A percentile compares a stretch with the other conserved stretches of the same genome.
Evolutionary conservation across 2,329 filamentous ascomycete species (phyloP).

Genomic region (Diaporthe sp.): DNA sequence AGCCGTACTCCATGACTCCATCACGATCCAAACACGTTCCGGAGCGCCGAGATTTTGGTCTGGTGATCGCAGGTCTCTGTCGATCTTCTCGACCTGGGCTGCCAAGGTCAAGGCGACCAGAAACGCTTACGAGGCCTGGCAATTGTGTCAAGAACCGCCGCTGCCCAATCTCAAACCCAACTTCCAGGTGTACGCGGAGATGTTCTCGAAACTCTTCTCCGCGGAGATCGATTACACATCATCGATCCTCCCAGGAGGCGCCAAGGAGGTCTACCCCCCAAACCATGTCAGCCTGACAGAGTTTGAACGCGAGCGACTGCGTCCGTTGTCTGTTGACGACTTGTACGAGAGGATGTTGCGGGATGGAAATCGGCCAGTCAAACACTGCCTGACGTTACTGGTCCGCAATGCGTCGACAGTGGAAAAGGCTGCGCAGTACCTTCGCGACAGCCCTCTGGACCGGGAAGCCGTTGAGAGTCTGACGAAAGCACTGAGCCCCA

Average conservation of each 20-base stretch:
- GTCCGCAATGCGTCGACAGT: slow-evolving; percentile 62
- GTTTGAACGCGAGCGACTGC: slow-evolving; percentile 72
- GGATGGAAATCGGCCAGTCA: slow-evolving; percentile 58
- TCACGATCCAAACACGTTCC: slow-evolving; percentile 66
- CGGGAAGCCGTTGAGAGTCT: slow-evolving; percentile 27
- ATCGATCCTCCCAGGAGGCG: slow-evolving; percentile 67
- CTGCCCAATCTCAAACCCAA: slow-evolving; percentile 48
- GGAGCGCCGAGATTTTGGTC: slow-evolving; percentile 47
- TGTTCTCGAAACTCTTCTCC: slow-evolving; percentile 68
- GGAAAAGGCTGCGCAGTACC: slow-evolving; percentile 58
- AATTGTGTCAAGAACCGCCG: slow-evolving; percentile 54
- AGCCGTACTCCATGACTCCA: slow-evolving; percentile 58
- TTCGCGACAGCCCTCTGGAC: slow-evolving; percentile 55
- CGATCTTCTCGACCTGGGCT: slow-evolving; percentile 59
- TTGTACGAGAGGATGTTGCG: slow-evolving; percentile 69
- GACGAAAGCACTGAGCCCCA: slow-evolving; percentile 38
- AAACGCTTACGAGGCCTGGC: slow-evolving; percentile 72
- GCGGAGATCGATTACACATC: slow-evolving; percentile 40
- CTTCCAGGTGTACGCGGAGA: slow-evolving; percentile 63
- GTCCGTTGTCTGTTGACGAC: slow-evolving; percentile 67
- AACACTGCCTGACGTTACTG: slow-evolving; percentile 64
- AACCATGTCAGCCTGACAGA: slow-evolving; percentile 69
- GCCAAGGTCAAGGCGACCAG: slow-evolving; percentile 68
- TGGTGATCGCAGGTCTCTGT: slow-evolving; percentile 43
- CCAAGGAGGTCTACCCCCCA: slow-evolving; percentile 63